phyloP scores from a whole-genome alignment of 805 yeast species.

The Yamadazyma takamatsuzukensis region DNA sequence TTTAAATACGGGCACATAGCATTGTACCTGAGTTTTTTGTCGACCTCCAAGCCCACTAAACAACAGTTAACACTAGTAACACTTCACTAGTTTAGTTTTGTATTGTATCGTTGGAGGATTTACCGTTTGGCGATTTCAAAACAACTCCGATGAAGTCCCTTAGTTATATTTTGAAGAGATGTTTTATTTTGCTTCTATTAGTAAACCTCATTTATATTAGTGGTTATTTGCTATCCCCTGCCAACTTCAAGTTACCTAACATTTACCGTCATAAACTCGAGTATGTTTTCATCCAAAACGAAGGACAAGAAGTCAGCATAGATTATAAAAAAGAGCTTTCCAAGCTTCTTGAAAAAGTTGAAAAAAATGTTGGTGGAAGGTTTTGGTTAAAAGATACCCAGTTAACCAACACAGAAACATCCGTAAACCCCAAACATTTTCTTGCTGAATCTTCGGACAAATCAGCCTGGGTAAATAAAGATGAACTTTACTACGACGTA shows the following conservation, averaged over 20 bases:
- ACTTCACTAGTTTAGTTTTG: too few species aligned
- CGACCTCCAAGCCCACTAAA: too few species aligned
- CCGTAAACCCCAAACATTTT: conserved; percentile 14
- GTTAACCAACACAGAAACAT: conserved; percentile 13
- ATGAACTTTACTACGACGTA: conserved; percentile 43
- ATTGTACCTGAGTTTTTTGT: too few species aligned
- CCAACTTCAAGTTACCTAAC: neutral
- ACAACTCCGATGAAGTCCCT: conserved; percentile 6
- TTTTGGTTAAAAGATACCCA: conserved; percentile 24
- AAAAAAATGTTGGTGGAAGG: conserved; percentile 12
- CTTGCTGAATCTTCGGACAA: conserved; percentile 10
- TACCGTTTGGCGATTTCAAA: too few species aligned
- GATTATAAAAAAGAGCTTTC: conserved; percentile 10
- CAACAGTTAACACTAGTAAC: too few species aligned
- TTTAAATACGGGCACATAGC: too few species aligned
- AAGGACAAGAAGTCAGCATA: conserved; percentile 7
- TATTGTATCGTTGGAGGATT: too few species aligned
- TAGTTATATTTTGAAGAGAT: conserved; percentile 8
- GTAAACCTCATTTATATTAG: conserved; percentile 13
- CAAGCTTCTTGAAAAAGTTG: conserved; percentile 14
- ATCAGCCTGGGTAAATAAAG: conserved; percentile 18
- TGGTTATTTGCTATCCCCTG: conserved; percentile 8
- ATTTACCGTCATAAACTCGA: neutral
- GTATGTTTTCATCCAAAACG: conserved; percentile 8
- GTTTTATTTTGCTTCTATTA: conserved; percentile 5